phyloP scores from a whole-genome alignment of 345 rosid species.

The Odontarrhena argentea region DNA sequence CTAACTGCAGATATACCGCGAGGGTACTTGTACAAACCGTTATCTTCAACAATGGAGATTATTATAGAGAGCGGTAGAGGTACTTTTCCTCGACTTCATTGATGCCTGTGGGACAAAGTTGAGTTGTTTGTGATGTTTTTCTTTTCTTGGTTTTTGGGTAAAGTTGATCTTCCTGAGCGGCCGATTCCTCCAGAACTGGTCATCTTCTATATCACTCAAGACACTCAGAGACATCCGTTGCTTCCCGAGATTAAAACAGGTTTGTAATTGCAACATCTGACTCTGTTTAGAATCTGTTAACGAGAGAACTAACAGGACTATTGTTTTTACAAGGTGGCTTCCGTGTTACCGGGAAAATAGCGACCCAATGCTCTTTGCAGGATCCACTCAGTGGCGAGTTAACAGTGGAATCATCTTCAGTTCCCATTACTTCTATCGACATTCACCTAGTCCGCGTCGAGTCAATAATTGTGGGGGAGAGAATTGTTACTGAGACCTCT shows the following conservation, averaged over 20 bases:
- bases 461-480: constrained; percentile 79
- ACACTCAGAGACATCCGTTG: constrained; percentile 84
- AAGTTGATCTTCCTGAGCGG: constrained; percentile 67
- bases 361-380: constrained; percentile 66
- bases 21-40: constrained; percentile 78
- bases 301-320: constrained; percentile 18
- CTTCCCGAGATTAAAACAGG: constrained; percentile 86
- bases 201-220: constrained; percentile 85
- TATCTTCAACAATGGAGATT: constrained; percentile 72
- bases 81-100: constrained; percentile 24
- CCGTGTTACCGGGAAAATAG: constrained; percentile 75
- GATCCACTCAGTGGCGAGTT: constrained; percentile 84
- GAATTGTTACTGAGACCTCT: constrained; percentile 80
- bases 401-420: constrained; percentile 75
- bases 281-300: background rate
- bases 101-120: constrained; percentile 7
- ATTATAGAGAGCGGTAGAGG: constrained; percentile 76
- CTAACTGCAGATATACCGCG: constrained; percentile 70
- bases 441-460: constrained; percentile 76
- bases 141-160: constrained; percentile 22
- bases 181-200: constrained; percentile 80
- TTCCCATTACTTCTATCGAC: constrained; percentile 71
- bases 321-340: constrained; percentile 66
- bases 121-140: constrained; percentile 29
- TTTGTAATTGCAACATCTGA: constrained; percentile 24